Percentiles rank a stretch among this genome's conserved stretches.
Evolutionary conservation across 1,139 yeast species (phyloP).

Genomic region (Kluyveromyces sp.): DNA sequence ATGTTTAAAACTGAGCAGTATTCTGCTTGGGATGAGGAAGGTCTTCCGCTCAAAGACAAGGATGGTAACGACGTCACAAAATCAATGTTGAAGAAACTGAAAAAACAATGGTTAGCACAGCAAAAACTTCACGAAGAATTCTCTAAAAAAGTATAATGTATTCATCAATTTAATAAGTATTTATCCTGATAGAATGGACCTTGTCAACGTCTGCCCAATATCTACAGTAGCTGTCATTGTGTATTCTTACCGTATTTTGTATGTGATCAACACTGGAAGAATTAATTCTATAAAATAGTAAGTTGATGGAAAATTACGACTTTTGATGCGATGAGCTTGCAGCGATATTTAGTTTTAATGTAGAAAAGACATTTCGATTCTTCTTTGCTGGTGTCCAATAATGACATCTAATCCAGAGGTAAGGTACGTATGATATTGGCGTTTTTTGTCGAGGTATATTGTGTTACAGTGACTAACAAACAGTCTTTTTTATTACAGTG

Average conservation of each 20-base stretch:
- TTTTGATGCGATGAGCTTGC: too few species aligned
- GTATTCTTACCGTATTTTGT: too few species aligned
- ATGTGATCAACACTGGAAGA: too few species aligned
- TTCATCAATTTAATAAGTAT: not conserved
- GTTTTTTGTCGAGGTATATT: too few species aligned
- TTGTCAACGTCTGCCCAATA: too few species aligned
- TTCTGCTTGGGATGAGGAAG: constrained; percentile 76
- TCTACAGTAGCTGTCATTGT: too few species aligned
- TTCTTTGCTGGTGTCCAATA: too few species aligned
- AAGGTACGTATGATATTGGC: not conserved
- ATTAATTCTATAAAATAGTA: too few species aligned
- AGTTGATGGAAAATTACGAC: too few species aligned
- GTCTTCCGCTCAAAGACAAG: constrained; percentile 70
- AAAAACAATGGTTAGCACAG: constrained; percentile 72
- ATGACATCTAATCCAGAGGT: not conserved
- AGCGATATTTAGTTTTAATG: too few species aligned
- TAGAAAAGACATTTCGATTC: too few species aligned
- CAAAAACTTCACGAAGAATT: constrained; percentile 74
- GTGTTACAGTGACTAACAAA: not conserved
- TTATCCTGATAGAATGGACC: constrained; percentile 1
- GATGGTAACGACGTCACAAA: constrained; percentile 86
- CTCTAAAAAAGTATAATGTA: constrained; percentile 12
- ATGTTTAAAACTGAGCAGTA: constrained; percentile 55
- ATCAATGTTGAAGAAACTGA: constrained; percentile 74
- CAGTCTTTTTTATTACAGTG: not conserved